phyloP scores from a whole-genome alignment of 1,284 basidiomycete species.

The Exobasidium rhododendri region DNA sequence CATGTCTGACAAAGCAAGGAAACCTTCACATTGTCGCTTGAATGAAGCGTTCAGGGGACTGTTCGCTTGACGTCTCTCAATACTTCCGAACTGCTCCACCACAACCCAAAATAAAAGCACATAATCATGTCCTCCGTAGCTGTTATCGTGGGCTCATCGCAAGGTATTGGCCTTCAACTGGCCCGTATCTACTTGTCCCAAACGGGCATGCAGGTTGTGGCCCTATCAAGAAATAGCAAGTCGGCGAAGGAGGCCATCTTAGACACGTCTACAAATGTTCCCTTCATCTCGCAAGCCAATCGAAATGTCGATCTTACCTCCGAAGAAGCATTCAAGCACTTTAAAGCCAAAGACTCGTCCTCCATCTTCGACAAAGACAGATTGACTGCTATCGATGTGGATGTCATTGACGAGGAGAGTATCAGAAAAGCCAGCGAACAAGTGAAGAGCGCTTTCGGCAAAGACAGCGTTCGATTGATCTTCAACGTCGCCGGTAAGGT shows the following conservation, averaged over 20 bases:
- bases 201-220: slow-evolving; percentile 57
- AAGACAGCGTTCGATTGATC: slow-evolving; percentile 55
- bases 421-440: slow-evolving; percentile 54
- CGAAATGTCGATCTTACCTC: slow-evolving; percentile 4
- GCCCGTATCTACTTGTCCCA: slow-evolving; percentile 50
- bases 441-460: slow-evolving; percentile 56
- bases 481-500: slow-evolving; percentile 58
- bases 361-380: slow-evolving; percentile 31
- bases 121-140: slow-evolving; percentile 28
- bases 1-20: no score
- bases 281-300: not conserved
- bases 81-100: no score
- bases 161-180: slow-evolving; percentile 39
- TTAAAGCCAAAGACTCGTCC: slow-evolving; percentile 5
- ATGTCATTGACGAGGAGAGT: slow-evolving; percentile 56
- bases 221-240: slow-evolving; percentile 55
- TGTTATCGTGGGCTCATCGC: slow-evolving; percentile 36
- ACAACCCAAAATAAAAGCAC: no score
- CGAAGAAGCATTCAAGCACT: slow-evolving; percentile 6
- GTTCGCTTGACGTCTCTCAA: no score
- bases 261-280: slow-evolving; percentile 7
- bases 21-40: no score
- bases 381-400: slow-evolving; percentile 56
- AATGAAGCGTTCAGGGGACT: no score
- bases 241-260: slow-evolving; percentile 52